Evolutionary conservation across 2,329 filamentous ascomycete species (phyloP).

Genomic region (Exophiala xenobiotica): DNA sequence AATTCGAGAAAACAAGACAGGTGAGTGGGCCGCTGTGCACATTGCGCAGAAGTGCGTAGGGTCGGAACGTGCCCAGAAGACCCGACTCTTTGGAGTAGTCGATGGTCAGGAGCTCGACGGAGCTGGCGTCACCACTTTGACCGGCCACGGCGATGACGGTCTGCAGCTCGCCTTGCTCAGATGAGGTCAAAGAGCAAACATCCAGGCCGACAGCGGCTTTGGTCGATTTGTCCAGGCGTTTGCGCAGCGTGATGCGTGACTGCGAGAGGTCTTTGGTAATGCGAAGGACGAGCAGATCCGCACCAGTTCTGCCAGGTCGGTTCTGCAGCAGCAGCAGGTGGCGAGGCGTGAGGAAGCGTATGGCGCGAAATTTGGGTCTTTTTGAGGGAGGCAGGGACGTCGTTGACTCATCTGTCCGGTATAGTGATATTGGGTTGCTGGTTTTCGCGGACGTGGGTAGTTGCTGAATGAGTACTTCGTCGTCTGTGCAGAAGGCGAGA

Average conservation of each 20-base stretch:
- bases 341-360: slow-evolving; percentile 45
- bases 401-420: slow-evolving; percentile 24
- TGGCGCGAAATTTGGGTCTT: slow-evolving; percentile 48
- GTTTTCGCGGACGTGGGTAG: slow-evolving; percentile 52
- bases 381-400: slow-evolving; percentile 30
- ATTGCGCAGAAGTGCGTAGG: slow-evolving; percentile 53
- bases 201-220: slow-evolving; percentile 77
- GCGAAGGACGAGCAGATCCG: slow-evolving; percentile 39
- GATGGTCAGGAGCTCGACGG: slow-evolving; percentile 74
- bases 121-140: slow-evolving; percentile 62
- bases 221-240: slow-evolving; percentile 65
- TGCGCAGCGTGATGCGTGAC: slow-evolving; percentile 46
- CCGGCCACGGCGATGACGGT: slow-evolving; percentile 78
- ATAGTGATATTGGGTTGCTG: slow-evolving; percentile 23
- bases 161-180: slow-evolving; percentile 65
- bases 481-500: slow-evolving; percentile 75
- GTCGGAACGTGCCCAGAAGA: slow-evolving; percentile 47
- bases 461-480: slow-evolving; percentile 69
- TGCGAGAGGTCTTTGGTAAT: slow-evolving; percentile 21
- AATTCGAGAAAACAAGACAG: slow-evolving; percentile 52
- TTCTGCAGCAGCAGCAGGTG: slow-evolving; percentile 59
- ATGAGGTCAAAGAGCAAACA: slow-evolving; percentile 65
- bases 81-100: slow-evolving; percentile 57
- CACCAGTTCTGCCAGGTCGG: slow-evolving; percentile 41
- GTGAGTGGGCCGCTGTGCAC: slow-evolving; percentile 62